Evolutionary conservation across 2,329 filamentous ascomycete species (phyloP).

Genomic region (Talaromyces pinophilus): DNA sequence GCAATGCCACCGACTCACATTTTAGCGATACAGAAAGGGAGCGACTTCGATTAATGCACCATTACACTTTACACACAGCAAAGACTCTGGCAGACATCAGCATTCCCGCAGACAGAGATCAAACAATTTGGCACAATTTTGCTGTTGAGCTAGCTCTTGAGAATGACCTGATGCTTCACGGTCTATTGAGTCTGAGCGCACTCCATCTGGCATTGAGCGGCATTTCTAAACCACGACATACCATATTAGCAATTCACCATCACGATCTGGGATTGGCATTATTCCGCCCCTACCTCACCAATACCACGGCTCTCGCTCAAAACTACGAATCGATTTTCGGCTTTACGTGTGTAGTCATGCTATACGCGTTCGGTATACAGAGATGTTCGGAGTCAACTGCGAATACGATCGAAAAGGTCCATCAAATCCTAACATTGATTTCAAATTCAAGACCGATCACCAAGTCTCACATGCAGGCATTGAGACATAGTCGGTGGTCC

Average conservation of each 20-base stretch:
- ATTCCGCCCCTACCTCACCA: slow-evolving; percentile 8
- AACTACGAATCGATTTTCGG: slow-evolving; percentile 17
- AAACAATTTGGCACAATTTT: slow-evolving; percentile 11
- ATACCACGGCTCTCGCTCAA: background rate
- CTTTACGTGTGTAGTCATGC: slow-evolving; percentile 16
- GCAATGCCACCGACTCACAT: background rate
- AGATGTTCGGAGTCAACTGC: slow-evolving; percentile 14
- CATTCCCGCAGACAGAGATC: slow-evolving; percentile 11
- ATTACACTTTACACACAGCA: slow-evolving; percentile 19
- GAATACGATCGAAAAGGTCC: slow-evolving; percentile 15
- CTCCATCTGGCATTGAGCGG: slow-evolving; percentile 16
- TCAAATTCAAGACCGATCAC: slow-evolving; percentile 7
- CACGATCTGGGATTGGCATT: slow-evolving; percentile 16
- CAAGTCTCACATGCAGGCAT: slow-evolving; percentile 6
- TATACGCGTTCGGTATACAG: slow-evolving; percentile 21
- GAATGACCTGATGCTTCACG: slow-evolving; percentile 19
- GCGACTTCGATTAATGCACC: slow-evolving; percentile 13
- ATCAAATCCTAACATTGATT: slow-evolving; percentile 19
- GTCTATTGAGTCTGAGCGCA: slow-evolving; percentile 17
- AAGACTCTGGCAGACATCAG: slow-evolving; percentile 14
- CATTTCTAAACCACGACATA: slow-evolving; percentile 11
- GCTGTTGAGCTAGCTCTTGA: slow-evolving; percentile 19
- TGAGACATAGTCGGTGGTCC: slow-evolving; percentile 12
- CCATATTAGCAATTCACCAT: slow-evolving; percentile 17
- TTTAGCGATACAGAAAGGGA: slow-evolving; percentile 16